Percentiles rank a stretch among this genome's conserved stretches.
These are phyloP conservation scores for Mitragyna speciosa DNA, from an alignment of 257 asterid genomes.

Conservation along the genomic window DNA sequence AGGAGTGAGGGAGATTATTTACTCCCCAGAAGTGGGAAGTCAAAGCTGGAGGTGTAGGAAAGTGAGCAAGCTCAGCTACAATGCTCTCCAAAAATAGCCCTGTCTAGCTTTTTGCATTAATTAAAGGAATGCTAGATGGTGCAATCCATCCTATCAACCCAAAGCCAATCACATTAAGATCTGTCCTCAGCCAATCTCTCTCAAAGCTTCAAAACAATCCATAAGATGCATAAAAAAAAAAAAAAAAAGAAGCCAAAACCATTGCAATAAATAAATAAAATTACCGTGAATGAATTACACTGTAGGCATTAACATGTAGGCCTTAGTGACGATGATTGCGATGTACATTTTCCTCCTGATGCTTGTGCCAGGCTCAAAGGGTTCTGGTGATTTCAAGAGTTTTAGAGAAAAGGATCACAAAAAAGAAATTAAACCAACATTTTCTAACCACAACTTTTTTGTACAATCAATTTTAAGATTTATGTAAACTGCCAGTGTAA, in stretches of 20 bases:
- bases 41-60: constrained; percentile 81
- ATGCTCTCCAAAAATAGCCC: constrained; percentile 93
- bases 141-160: constrained; percentile 95
- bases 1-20: not conserved
- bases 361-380: constrained; percentile 63
- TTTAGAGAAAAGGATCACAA: constrained; percentile 64
- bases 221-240: not conserved
- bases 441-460: no score
- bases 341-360: constrained; percentile 69
- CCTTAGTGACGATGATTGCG: constrained; percentile 51
- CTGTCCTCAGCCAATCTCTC: constrained; percentile 83
- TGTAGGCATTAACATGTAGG: no score
- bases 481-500: not conserved
- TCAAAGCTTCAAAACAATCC: constrained; percentile 48
- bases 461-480: no score
- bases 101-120: constrained; percentile 75
- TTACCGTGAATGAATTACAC: no score
- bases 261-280: no score
- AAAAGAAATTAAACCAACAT: not conserved
- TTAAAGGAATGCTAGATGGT: constrained; percentile 83
- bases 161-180: constrained; percentile 89
- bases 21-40: constrained; percentile 73
- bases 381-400: no score
- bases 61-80: constrained; percentile 80
- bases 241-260: no score